Evolutionary conservation across 2,329 filamentous ascomycete genomes (phyloP).

Genomic region (Paecilomyces niveus): DNA sequence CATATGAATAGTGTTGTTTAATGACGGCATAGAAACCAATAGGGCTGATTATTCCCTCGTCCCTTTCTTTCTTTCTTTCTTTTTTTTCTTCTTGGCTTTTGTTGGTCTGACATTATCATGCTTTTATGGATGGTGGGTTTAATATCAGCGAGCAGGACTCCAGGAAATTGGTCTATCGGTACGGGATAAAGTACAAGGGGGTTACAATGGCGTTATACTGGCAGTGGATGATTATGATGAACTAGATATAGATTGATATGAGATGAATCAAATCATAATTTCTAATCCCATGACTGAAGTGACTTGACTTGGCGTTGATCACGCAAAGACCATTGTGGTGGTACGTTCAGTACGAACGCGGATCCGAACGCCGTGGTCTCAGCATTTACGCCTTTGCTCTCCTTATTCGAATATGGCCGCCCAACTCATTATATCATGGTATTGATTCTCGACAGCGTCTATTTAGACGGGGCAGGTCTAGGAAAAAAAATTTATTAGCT

Average conservation of each 20-base stretch:
- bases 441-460: not conserved
- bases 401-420: not conserved
- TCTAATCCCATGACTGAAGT: not conserved
- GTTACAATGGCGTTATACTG: not conserved
- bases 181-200: not conserved
- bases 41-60: not conserved
- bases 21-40: not conserved
- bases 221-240: not conserved
- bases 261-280: not conserved
- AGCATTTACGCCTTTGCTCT: no score
- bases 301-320: not conserved
- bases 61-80: not conserved
- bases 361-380: not conserved
- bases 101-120: not conserved
- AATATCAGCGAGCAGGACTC: not conserved
- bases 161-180: not conserved
- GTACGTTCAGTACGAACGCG: not conserved
- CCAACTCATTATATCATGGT: not conserved
- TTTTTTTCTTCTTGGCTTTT: not conserved
- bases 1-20: constrained; percentile 4
- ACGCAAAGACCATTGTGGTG: not conserved
- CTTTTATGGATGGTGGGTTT: not conserved
- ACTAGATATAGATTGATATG: not conserved
- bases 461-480: constrained; percentile 11
- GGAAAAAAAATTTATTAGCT: not conserved